Base-by-base conservation (phyloP, 805 yeast species). In the Candida xiaguanensis region DNA sequence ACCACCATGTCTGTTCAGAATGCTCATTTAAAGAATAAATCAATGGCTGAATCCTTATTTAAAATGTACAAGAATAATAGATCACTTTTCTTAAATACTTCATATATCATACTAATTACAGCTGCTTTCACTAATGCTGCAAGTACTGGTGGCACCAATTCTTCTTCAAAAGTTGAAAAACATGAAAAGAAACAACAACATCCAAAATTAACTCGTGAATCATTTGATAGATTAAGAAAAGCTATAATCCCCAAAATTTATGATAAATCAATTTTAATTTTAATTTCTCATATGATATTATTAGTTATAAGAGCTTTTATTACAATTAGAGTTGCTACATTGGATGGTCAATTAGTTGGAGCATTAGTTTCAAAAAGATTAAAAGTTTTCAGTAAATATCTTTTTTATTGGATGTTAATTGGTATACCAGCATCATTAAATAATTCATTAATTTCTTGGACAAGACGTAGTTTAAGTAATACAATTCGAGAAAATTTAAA, bases 401-500 rank as follows among this genome's bases (percentile, higher is more conserved):
- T 89, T 40, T 67, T 75, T 2, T 70, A 77, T 51, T 90, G 97
- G 97, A 77, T 90, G 82, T 50, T 78, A 12, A 68, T 90, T 11
- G 96, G 96, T 8, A 57, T 88, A 8, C 98, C 98, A 0, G 93
- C 95, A 1, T 76, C 95, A 2, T 53, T 85, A 22, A 81, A 85
- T 8, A 87, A 89, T 51, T 77, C 95, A 0, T 58, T 85, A 39
- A 71, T 89, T 38, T 67, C 71, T 12, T 82, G 77, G 64, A 72
- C 81, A 2, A 80, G 80, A 31, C 74, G 70, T 43, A 67, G 77
- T 37, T 66, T 84, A 42, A 67, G 86, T 1, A 71, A 76, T 41
- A 55, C 73, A 24, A 74, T 87, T 47, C 74, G 95, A 48, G 61
- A 70, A 28, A 77, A 80, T 51, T 66, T 90, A 36, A 85, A 93